Base-by-base conservation (phyloP, 2,329 filamentous ascomycete genomes). In the Neofusicoccum cordaticola region DNA sequence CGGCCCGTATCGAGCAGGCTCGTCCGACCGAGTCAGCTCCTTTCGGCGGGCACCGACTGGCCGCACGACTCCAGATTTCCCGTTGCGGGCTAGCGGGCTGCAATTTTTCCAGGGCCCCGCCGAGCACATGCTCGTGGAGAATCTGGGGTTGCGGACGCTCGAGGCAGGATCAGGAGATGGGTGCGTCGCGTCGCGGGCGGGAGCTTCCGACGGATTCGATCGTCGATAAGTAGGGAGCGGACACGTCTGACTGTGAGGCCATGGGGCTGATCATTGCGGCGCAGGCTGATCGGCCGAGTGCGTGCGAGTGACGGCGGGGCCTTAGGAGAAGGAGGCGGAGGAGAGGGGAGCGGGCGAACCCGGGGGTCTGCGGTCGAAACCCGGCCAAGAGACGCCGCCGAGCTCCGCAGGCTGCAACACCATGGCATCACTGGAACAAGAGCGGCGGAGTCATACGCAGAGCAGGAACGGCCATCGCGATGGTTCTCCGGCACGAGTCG, bases 1-100 rank as follows among this genome's bases (percentile, higher is more conserved):
- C 22, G 22, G 22, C 22, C 22, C 22, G 22, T 22, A 22, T 22
- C 22, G 22, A 22, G 22, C 39, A 19, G 41, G 8, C 1, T 60
- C 56, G 41, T 13, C 42, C 56, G 56, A 60, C 56, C 42, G 39
- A 44, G 31, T 60, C 56, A 60, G 56, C 56, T 60, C 56, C 42
- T 47, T 22, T 60, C 56, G 56, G 56, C 41, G 42, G 22, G 27
- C 56, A 13, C 56, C 56, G 42, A 60, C 56, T 60, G 56, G 56
- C 41, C 42, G 27, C 52, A 11, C 56, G 31, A 12, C n/a, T 47
- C 22, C 31, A 47, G 17, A n/a, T 39, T 47, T 39, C 56, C 31
- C 19, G 35, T 6, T 47, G 31, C 27, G 42, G 27, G n/a, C 31
- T 47, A 47, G 41, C 27, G 17, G 12, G 27, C 41, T 34, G 19